Conservation (phyloP, 345 rosid genomes). For the Chamaenerion angustifolium region DNA sequence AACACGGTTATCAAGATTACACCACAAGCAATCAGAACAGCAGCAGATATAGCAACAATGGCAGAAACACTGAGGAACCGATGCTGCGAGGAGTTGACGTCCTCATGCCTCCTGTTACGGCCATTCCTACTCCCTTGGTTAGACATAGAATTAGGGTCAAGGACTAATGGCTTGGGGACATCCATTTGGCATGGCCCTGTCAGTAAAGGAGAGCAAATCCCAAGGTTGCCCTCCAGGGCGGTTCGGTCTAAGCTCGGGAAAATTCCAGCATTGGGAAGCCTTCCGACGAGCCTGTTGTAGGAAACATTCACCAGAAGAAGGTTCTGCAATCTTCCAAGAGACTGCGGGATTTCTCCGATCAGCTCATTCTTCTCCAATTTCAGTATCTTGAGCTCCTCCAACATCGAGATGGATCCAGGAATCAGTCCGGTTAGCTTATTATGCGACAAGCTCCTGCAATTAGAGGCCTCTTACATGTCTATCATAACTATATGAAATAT, state of each 20-base stretch:
- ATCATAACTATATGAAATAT: no score
- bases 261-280: conserved; percentile 55
- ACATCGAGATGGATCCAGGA: conserved; percentile 51
- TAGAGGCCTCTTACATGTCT: no score
- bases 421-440: conserved; percentile 55
- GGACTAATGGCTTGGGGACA: conserved; percentile 74
- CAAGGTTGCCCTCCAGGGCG: conserved; percentile 67
- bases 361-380: conserved; percentile 61
- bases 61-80: conserved; percentile 65
- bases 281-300: conserved; percentile 54
- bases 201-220: conserved; percentile 76
- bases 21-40: conserved; percentile 50
- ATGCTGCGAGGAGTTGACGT: conserved; percentile 15
- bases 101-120: conserved; percentile 8
- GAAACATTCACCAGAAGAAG: conserved; percentile 71
- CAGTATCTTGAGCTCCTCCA: conserved; percentile 58
- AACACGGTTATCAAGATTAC: conserved; percentile 49
- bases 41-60: conserved; percentile 68
- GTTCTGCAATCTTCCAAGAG: conserved; percentile 50
- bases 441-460: conserved; percentile 66
- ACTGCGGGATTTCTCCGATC: conserved; percentile 63
- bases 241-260: conserved; percentile 77
- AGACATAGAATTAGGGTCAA: conserved; percentile 42
- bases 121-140: conserved; percentile 11
- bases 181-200: conserved; percentile 82